Evolutionary conservation across 2,329 filamentous ascomycete species (phyloP).

Genomic region (Curvularia spicifera): DNA sequence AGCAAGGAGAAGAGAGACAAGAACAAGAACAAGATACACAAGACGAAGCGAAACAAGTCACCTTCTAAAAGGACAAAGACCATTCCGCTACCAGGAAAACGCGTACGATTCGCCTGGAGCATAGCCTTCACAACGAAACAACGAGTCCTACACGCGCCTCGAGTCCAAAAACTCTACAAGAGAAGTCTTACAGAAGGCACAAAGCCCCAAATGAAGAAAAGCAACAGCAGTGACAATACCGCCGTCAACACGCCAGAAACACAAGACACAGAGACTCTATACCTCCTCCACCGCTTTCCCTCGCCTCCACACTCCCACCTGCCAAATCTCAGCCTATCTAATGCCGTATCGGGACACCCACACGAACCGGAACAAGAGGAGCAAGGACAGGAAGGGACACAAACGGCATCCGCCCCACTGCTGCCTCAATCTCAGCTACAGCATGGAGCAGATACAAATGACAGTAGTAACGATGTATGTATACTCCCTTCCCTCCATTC

Average conservation of each 20-base stretch:
- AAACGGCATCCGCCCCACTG: background rate
- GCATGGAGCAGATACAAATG: background rate
- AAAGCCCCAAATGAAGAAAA: background rate
- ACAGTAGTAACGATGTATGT: background rate
- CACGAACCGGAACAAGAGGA: background rate
- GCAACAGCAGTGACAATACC: too few species aligned
- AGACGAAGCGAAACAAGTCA: background rate
- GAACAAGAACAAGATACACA: background rate
- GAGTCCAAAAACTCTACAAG: background rate
- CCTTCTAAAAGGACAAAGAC: background rate
- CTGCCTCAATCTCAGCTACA: background rate
- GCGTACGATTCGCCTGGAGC: background rate
- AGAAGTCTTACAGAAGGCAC: background rate
- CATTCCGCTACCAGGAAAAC: background rate
- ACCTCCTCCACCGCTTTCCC: background rate
- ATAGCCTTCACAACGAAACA: background rate
- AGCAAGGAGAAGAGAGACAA: background rate
- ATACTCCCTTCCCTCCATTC: background rate
- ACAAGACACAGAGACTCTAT: background rate
- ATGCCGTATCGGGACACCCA: background rate
- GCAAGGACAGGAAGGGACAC: background rate
- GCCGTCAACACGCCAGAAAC: background rate
- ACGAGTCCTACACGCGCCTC: too few species aligned
- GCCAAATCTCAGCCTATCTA: background rate
- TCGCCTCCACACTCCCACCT: background rate